Base-by-base conservation (phyloP, 768 basidiomycete genomes). In the Neoboletus subvelutipes region DNA sequence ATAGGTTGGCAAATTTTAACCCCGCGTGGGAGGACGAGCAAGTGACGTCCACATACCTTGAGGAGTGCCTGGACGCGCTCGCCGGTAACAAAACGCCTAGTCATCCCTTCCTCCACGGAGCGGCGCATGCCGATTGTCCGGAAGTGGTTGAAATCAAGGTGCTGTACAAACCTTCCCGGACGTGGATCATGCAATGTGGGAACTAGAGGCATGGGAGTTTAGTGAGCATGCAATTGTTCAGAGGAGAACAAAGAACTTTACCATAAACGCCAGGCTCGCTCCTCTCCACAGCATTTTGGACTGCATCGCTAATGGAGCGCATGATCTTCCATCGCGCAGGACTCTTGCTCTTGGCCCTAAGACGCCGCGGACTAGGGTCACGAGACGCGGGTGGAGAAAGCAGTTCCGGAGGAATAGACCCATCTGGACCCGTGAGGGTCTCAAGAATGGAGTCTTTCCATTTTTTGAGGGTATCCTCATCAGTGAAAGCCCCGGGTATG, bases 111-210 rank as follows among this genome's bases (percentile, higher is more conserved):
- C 31, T 92, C 92, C 3, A 97, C 84, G 5, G 90, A 92, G 20
- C 97, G 86, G 48, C 93, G 83, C 86, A 98, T 94, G 0, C 96
- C 96, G 54, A 96, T 94, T 26, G 97, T 96, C 28, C 95, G 85
- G 78, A 99, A 99, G 70, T 96, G 94, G 64, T 93, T 95, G 67
- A 99, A 99, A 67, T 93, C 92, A 15, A 99, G 75, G 71, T 93
- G 88, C 39, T 83, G 87, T 36, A 97, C 86, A 67, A 88, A 90
- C 57, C 90, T 83, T 51, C 90, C 87, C 31, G 91, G 85, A 53
- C 85, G 80, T 52, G 88, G 82, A 69, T 90, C 90, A 58, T 82
- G 75, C 20, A 86, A 78, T 3, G 79, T 79, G 39, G 88, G 89
- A 42, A 92, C 88, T 90, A 61, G 4, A 43, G 29, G 11, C 40